Conservation (phyloP, 805 yeast species). For the Saccharomycopsis sp. region DNA sequence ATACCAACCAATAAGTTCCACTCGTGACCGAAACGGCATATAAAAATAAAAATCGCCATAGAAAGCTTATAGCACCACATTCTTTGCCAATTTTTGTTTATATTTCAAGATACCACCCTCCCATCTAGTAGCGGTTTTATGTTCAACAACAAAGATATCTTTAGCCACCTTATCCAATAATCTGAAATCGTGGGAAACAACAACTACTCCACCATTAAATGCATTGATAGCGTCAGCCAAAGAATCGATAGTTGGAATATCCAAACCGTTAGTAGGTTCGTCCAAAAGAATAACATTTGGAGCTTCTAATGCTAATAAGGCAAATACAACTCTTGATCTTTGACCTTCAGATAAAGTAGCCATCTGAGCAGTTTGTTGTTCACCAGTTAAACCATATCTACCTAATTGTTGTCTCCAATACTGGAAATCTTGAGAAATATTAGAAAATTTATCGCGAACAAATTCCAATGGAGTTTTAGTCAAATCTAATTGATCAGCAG, state of each 20-base stretch:
- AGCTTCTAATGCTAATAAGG: constrained; percentile 86
- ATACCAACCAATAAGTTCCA: neutral
- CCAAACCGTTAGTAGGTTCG: constrained; percentile 99
- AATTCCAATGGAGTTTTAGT: constrained; percentile 94
- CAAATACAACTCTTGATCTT: constrained; percentile 98
- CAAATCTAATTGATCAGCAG: constrained; percentile 95
- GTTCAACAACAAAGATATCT: constrained; percentile 93
- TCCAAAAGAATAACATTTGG: constrained; percentile 94
- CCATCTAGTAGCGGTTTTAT: constrained; percentile 96
- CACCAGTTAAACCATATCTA: constrained; percentile 97
- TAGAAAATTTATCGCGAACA: constrained; percentile 88
- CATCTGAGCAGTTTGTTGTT: constrained; percentile 97
- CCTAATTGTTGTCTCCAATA: constrained; percentile 98
- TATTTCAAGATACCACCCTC: constrained; percentile 84
- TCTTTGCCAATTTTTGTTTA: constrained; percentile 90
- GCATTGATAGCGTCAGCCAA: constrained; percentile 92
- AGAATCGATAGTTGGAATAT: constrained; percentile 96
- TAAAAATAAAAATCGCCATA: neutral
- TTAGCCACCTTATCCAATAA: constrained; percentile 94
- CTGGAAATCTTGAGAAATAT: constrained; percentile 94
- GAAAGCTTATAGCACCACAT: constrained; percentile 58
- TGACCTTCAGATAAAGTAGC: constrained; percentile 98
- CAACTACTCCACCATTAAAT: constrained; percentile 97
- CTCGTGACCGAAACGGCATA: neutral
- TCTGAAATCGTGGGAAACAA: constrained; percentile 98